A percentile compares a stretch with the other conserved stretches of the same genome.
phyloP scores from a whole-genome alignment of 768 basidiomycete species.

The Pholiota molesta region DNA sequence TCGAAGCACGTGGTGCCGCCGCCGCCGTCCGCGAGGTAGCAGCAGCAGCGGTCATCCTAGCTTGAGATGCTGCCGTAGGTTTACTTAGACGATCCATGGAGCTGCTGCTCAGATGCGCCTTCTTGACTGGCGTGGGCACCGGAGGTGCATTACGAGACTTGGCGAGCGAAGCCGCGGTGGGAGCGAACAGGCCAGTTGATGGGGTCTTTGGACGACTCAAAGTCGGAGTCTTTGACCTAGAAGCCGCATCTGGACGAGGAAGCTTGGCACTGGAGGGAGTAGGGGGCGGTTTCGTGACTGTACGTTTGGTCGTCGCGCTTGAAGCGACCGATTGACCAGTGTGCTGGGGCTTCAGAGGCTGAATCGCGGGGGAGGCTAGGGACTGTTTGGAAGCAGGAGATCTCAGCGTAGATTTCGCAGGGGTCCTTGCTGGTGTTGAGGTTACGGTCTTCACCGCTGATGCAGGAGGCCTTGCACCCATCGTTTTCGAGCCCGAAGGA shows the following conservation, averaged over 20 bases:
- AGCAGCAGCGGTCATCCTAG: conserved; percentile 58
- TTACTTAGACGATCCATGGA: conserved; percentile 73
- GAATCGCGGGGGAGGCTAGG: conserved; percentile 22
- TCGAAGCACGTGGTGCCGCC: background rate
- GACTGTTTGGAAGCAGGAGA: conserved; percentile 25
- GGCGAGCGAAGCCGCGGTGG: conserved; percentile 83
- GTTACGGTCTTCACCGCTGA: conserved; percentile 19
- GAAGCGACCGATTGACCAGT: conserved; percentile 35
- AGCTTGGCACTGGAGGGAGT: conserved; percentile 22
- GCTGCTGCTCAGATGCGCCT: conserved; percentile 53
- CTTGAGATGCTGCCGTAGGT: conserved; percentile 80
- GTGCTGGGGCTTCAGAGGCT: conserved; percentile 37
- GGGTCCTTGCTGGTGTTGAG: conserved; percentile 25
- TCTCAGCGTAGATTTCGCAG: conserved; percentile 30
- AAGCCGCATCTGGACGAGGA: conserved; percentile 33
- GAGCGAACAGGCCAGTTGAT: conserved; percentile 72
- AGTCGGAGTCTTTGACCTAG: conserved; percentile 30
- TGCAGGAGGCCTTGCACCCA: conserved; percentile 12
- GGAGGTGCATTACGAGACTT: conserved; percentile 58
- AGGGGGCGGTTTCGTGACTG: conserved; percentile 23
- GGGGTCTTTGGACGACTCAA: conserved; percentile 61
- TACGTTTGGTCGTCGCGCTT: conserved; percentile 23
- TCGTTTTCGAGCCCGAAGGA: conserved; percentile 24
- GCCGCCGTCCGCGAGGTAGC: conserved; percentile 30
- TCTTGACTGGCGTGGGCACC: conserved; percentile 53